Base-by-base conservation (phyloP, 2,329 filamentous ascomycete species). In the Zymoseptoria crescenta region DNA sequence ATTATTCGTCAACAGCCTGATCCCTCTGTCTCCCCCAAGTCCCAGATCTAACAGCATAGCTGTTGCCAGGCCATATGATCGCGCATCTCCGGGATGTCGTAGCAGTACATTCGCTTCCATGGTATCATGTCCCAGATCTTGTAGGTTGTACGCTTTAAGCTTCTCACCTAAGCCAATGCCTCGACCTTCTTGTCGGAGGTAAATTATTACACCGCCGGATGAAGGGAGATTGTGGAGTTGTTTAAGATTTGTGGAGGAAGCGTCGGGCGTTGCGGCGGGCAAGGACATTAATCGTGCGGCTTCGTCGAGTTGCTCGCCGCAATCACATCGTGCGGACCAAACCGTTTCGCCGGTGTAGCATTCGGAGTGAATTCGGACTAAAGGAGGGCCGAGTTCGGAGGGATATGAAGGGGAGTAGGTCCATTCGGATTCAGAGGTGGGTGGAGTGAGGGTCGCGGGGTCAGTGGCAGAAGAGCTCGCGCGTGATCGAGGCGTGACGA, bases 291-390 rank as follows among this genome's bases (percentile, higher is more conserved):
- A 78, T 27, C 94, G 83, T 1, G 93, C 94, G 1, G 94, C 94
- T 77, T 99, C 94, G 73, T 99, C 94, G 1, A 99, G 82, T 74
- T 99, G 94, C 76, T 99, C 94, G 58, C 94, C 94, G 73, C 94
- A 99, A 76, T 99, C 94, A 77, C 94, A 99, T 28, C 94, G 86
- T 41, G 94, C 93, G 7, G 92, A 96, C 94, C 94, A 97, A 0
- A 95, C 94, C 0, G 94, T 99, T 79, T 99, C 94, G 60, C 94
- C 94, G 0, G 94, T 99, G 75, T 99, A 99, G 77, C 94, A 99
- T 75, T 99, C 94, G 2, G 90, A 96, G 74, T 99, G 94, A 71
- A 99, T 99, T 59, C 94, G 84, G 52, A 99, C 93, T 48, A 99
- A 79, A 0, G 94, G 90, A 1, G 87, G 75, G 10, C 74, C 72